These are phyloP conservation scores for Chaetomium strumarium DNA, from an alignment of 2,329 filamentous ascomycete species.

Conservation along the genomic window DNA sequence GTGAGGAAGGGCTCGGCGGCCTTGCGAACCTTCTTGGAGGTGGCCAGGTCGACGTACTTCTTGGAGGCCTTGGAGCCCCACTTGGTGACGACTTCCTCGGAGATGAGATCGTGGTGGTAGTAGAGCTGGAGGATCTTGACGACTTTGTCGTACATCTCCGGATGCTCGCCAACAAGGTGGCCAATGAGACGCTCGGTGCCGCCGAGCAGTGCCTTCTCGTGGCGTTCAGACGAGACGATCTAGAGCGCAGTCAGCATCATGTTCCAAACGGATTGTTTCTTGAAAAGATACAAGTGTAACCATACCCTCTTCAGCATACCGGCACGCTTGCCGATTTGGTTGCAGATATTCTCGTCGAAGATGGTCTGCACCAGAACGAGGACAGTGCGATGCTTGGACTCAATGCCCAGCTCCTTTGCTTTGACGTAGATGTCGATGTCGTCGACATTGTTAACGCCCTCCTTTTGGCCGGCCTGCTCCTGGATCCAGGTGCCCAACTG, in stretches of 20 bases:
- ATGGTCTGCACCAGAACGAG: constrained; percentile 88
- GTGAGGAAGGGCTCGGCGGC: constrained; percentile 88
- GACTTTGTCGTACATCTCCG: constrained; percentile 68
- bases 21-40: constrained; percentile 93
- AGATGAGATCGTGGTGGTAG: constrained; percentile 85
- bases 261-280: background rate
- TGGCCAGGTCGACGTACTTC: constrained; percentile 89
- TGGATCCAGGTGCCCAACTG: constrained; percentile 91
- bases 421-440: constrained; percentile 93
- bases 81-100: constrained; percentile 79
- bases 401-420: constrained; percentile 92
- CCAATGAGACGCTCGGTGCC: constrained; percentile 89
- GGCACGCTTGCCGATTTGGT: constrained; percentile 80
- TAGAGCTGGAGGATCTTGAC: constrained; percentile 83
- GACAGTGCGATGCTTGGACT: constrained; percentile 87
- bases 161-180: constrained; percentile 63
- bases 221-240: constrained; percentile 84
- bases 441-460: constrained; percentile 70
- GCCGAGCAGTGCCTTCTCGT: constrained; percentile 92
- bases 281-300: constrained; percentile 9
- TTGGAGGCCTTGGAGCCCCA: constrained; percentile 97
- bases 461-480: constrained; percentile 63
- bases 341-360: constrained; percentile 83
- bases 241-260: constrained; percentile 33
- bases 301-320: constrained; percentile 80